Conservation (phyloP, 2,329 filamentous ascomycete genomes). For the Grosmannia huntii region DNA sequence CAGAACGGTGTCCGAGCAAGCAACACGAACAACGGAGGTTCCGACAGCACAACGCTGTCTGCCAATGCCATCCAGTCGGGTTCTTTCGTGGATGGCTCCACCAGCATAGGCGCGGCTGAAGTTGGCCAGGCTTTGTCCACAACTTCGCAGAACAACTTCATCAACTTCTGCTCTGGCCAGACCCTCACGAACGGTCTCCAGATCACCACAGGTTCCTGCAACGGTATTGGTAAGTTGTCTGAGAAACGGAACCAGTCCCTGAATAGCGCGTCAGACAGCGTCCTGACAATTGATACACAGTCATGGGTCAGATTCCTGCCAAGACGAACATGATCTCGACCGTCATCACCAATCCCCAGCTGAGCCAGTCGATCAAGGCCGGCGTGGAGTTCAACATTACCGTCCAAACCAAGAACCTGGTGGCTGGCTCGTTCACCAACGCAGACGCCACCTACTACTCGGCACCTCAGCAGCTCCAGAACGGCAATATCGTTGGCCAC, state of each 20-base stretch:
- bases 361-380: slow-evolving; percentile 31
- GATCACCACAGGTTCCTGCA: slow-evolving; percentile 45
- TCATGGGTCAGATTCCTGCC: slow-evolving; percentile 47
- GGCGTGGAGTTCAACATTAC: slow-evolving; percentile 39
- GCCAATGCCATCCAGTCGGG: slow-evolving; percentile 21
- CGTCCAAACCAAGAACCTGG: slow-evolving; percentile 38
- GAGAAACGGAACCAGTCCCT: neutral
- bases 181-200: slow-evolving; percentile 49
- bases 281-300: slow-evolving; percentile 16
- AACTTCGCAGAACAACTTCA: slow-evolving; percentile 38
- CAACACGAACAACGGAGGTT: slow-evolving; percentile 9
- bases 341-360: slow-evolving; percentile 37
- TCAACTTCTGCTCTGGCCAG: slow-evolving; percentile 46
- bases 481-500: slow-evolving; percentile 43
- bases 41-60: slow-evolving; percentile 18
- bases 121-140: slow-evolving; percentile 17
- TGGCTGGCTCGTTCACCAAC: slow-evolving; percentile 46
- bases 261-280: neutral
- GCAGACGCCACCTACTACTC: slow-evolving; percentile 46
- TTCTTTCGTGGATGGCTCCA: slow-evolving; percentile 21
- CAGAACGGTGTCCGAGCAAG: slow-evolving; percentile 10
- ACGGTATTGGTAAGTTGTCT: slow-evolving; percentile 39
- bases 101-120: slow-evolving; percentile 17
- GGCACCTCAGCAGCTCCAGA: slow-evolving; percentile 38
- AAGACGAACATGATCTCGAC: slow-evolving; percentile 41